phyloP scores from a whole-genome alignment of 108 stramenopile species.

The Schizochytrium sp. region DNA sequence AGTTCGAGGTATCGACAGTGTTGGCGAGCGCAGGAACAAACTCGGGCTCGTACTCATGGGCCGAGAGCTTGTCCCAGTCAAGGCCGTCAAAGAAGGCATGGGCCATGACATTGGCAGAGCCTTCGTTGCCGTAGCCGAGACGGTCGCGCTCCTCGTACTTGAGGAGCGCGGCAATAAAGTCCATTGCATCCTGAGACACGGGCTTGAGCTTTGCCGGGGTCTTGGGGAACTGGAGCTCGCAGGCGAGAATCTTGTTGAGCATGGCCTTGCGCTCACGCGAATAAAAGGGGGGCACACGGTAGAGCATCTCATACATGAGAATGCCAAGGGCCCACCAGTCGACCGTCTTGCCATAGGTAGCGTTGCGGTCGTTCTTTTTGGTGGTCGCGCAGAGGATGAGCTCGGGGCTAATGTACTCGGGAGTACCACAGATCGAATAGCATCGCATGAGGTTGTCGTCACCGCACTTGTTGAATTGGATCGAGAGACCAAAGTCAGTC shows the following conservation, averaged over 20 bases:
- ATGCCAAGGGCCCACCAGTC: slow-evolving; percentile 52
- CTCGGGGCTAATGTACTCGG: slow-evolving; percentile 97
- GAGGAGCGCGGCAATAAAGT: slow-evolving; percentile 59
- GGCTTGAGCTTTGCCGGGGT: neutral
- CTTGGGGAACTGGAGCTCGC: slow-evolving; percentile 7
- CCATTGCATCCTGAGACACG: neutral
- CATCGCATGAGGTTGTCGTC: slow-evolving; percentile 9
- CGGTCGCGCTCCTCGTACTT: slow-evolving; percentile 60
- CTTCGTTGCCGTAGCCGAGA: slow-evolving; percentile 65
- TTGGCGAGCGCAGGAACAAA: slow-evolving; percentile 43
- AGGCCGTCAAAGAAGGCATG: slow-evolving; percentile 71
- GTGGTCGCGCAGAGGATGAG: slow-evolving; percentile 42
- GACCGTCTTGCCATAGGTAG: slow-evolving; percentile 75
- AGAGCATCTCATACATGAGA: slow-evolving; percentile 53
- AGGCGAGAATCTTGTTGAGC: slow-evolving; percentile 54
- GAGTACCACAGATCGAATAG: slow-evolving; percentile 86
- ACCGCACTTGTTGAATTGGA: neutral
- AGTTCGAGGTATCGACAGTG: slow-evolving; percentile 32
- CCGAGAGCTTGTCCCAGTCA: slow-evolving; percentile 59
- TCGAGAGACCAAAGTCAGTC: slow-evolving; percentile 92
- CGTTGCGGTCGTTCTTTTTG: slow-evolving; percentile 32
- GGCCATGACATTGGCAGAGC: slow-evolving; percentile 59
- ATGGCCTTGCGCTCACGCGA: neutral
- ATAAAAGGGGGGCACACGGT: slow-evolving; percentile 52
- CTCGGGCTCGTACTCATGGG: slow-evolving; percentile 50